Evolutionary conservation across 1,284 basidiomycete genomes (phyloP).

Genomic region (Macrocybe sp.): DNA sequence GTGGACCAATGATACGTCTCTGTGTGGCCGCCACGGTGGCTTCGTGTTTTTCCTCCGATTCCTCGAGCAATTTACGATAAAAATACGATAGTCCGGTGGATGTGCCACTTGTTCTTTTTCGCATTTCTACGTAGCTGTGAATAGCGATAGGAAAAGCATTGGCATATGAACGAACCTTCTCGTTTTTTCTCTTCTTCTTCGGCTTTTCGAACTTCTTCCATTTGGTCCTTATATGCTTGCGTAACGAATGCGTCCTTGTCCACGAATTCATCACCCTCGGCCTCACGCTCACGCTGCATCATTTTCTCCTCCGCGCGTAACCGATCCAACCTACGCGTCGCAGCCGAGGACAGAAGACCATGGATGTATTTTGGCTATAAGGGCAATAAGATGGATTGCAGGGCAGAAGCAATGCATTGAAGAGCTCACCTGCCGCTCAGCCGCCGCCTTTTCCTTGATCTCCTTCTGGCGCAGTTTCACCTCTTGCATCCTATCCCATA

Average conservation of each 20-base stretch:
- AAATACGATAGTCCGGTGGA: conserved; percentile 82
- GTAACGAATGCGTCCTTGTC: conserved; percentile 98
- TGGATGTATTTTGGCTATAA: conserved; percentile 90
- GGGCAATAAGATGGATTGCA: conserved; percentile 8
- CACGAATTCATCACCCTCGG: conserved; percentile 90
- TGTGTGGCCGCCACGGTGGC: conserved; percentile 76
- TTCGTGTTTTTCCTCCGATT: conserved; percentile 77
- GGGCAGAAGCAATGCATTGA: neutral
- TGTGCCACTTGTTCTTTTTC: conserved; percentile 57
- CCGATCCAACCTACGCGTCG: conserved; percentile 84
- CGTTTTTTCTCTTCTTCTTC: conserved; percentile 87
- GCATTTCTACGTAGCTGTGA: conserved; percentile 33
- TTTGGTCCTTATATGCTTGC: conserved; percentile 95
- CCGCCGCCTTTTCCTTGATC: conserved; percentile 66
- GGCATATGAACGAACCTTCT: conserved; percentile 58
- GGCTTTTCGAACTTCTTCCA: conserved; percentile 85
- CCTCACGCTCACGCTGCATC: conserved; percentile 89
- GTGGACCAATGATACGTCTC: conserved; percentile 58
- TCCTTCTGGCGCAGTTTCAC: conserved; percentile 73
- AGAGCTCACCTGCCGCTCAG: conserved; percentile 65
- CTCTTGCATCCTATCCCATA: conserved; percentile 95
- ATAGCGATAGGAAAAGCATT: conserved; percentile 3
- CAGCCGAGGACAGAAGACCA: conserved; percentile 77
- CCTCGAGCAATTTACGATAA: conserved; percentile 80
- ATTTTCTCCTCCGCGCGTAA: conserved; percentile 98